phyloP scores from a whole-genome alignment of 2,329 filamentous ascomycete species.

The Epichloe elymi region DNA sequence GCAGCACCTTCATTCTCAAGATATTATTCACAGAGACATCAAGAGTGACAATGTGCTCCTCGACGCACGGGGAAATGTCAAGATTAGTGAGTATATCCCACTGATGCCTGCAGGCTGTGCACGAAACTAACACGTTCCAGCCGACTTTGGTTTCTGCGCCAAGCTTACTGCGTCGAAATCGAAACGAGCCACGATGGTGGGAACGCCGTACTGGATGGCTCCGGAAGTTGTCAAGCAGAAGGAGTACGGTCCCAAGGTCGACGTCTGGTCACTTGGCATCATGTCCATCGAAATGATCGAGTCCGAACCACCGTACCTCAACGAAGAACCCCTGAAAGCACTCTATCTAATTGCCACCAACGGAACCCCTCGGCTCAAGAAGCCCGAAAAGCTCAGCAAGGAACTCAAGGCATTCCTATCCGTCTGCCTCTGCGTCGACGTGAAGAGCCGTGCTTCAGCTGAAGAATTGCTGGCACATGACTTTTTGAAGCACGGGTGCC shows the following conservation, averaged over 20 bases:
- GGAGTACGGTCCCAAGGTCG: conserved; percentile 95
- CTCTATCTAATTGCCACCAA: conserved; percentile 97
- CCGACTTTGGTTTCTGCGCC: conserved; percentile 97
- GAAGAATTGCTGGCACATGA: conserved; percentile 83
- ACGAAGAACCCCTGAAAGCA: conserved; percentile 94
- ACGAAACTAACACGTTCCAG: conserved; percentile 35
- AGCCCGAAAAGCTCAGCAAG: conserved; percentile 94
- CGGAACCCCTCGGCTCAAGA: conserved; percentile 92
- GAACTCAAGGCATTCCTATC: conserved; percentile 95
- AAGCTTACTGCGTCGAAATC: conserved; percentile 94
- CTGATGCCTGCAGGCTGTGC: neutral
- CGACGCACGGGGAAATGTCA: conserved; percentile 88
- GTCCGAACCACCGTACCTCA: conserved; percentile 92
- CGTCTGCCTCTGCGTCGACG: conserved; percentile 91
- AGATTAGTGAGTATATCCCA: conserved; percentile 62
- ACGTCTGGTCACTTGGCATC: conserved; percentile 97
- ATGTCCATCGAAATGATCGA: conserved; percentile 99
- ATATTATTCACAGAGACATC: conserved; percentile 98
- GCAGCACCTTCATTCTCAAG: conserved; percentile 86
- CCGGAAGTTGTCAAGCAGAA: conserved; percentile 99
- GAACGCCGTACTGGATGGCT: conserved; percentile 99
- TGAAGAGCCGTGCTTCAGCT: conserved; percentile 85
- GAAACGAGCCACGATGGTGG: conserved; percentile 98
- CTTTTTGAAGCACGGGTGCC: conserved; percentile 87
- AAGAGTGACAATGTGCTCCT: conserved; percentile 98